phyloP scores from a whole-genome alignment of 2,329 filamentous ascomycete genomes.

The Teratosphaeria epicoccoides region DNA sequence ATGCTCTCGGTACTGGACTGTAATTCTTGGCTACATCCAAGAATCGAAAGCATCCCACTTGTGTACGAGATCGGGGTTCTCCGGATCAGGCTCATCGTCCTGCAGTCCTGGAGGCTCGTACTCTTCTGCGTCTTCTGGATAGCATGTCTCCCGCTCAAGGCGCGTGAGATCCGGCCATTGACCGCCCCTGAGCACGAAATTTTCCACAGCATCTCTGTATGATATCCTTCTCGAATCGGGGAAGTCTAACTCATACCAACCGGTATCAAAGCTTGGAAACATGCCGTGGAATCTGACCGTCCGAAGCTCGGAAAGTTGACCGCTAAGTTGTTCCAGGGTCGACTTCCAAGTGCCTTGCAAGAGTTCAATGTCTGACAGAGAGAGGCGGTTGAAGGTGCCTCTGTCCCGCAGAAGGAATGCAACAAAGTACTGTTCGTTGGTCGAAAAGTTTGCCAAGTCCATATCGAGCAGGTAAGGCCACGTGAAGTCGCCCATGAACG shows the following conservation, averaged over 20 bases:
- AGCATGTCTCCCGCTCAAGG: neutral
- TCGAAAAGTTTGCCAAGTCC: neutral
- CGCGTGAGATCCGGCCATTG: neutral
- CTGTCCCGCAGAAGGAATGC: neutral
- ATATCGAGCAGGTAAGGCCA: neutral
- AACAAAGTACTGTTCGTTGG: neutral
- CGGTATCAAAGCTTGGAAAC: neutral
- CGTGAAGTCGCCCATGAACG: conserved; percentile 62
- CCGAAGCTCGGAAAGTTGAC: neutral
- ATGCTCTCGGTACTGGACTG: neutral
- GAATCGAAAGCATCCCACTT: neutral
- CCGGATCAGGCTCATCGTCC: neutral
- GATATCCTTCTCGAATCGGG: neutral
- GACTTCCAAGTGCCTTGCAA: neutral
- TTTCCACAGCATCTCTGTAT: neutral
- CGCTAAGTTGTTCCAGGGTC: neutral
- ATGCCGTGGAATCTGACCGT: neutral
- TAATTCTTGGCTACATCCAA: neutral
- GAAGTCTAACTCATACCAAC: neutral
- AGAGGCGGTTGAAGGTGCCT: neutral
- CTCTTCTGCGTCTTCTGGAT: neutral
- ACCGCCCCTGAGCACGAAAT: neutral
- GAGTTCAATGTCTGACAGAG: neutral
- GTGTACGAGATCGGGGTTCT: neutral
- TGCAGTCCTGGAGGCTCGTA: neutral